Base-by-base conservation (phyloP, 2,329 filamentous ascomycete genomes). In the Metarhizium brunneum region DNA sequence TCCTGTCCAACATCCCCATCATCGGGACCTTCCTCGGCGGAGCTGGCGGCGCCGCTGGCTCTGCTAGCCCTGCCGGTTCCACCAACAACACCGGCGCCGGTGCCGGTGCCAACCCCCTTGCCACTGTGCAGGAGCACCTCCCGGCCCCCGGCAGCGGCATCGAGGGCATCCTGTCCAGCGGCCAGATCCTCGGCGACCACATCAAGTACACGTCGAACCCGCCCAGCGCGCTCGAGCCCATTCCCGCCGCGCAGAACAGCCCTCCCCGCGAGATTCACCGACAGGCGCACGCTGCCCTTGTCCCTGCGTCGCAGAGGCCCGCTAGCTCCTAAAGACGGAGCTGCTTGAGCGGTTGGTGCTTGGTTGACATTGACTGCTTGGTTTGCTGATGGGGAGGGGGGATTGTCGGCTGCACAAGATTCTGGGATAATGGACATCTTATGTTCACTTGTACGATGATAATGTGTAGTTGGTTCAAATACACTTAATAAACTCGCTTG, bases 171-270 rank as follows among this genome's bases (percentile, higher is more conserved):
- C 11, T n/a, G 5, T 32, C 53, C 47, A 48, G 30, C 4, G 47
- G 47, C 29, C 38, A 32, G 7, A 50, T 54, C 20, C 47, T 51
- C 18, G 11, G 5, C 14, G 54, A 55, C n/a, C 54, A 55, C 48
- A 10, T 52, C 11, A 55, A 55, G 42, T 55, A 40, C 6, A 40
- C 32, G 6, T 14, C 20, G 40, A 55, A 55, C 54, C 54, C 54
- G 8, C 7, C 29, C 11, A 50, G 47, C 1, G 54, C 54, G 13
- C 48, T 52, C 16, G n/a, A 52, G 30, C 36, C 54, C 32, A 51
- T 55, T n/a, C 54, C 54, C 30, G 30, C 13, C 6, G 48, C 30
- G 3, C 14, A 55, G 40, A 51, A 51, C 7, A 52, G 42, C 42
- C 1, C 42, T 4, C 30, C 48, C 2, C 54, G 54, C 20, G 54